Evolutionary conservation across 148 eudicot species (phyloP), one percentile per base, ranked within the genome.

Genomic region (Rhododendron ferrugineum): DNA sequence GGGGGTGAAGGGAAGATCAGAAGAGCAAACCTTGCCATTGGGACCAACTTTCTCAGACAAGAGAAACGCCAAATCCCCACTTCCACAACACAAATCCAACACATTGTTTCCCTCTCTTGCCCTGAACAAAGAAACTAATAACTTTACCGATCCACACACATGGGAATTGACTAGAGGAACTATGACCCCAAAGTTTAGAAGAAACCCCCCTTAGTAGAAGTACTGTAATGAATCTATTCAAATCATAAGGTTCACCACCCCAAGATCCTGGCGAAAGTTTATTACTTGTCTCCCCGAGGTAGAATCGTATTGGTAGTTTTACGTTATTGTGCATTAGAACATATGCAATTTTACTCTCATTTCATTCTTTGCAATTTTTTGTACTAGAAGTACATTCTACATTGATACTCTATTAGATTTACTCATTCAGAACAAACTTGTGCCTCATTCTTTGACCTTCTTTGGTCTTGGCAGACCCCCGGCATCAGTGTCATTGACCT

Each of bases 31-130:
- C 98, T 95, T 91, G 82, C 99, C 99, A 84, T 87, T 88, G 40
- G 79, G n/a, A 85, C 98, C 98, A 85, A 95, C 98, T 90, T 93
- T 95, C 81, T 95, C 94, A 54, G 98, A 95, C 85, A 95, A 79
- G 40, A 97, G 92, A 89, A 97, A 95, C 30, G 99, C 93, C 93
- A 97, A 86, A 91, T 97, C 99, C 50, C 99, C 99, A 85, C 99
- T 97, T 82, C 99, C 99, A 86, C 99, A 97, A 85, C 99, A 97
- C 84, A 97, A 87, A 84, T 97, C 99, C 90, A 97, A 85, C 85
- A 94, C 96, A 82, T 83, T 87, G 85, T 94, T 92, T 86, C 99
- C 99, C 74, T 84, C 90, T 90, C 93, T 94, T 26, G 94, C 98
- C 73, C 99, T 97, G 87, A 52, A 20, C 68, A 81, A 87, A 87